Conservation (phyloP, 2,329 filamentous ascomycete genomes). For the Fusarium tjaetaba region DNA sequence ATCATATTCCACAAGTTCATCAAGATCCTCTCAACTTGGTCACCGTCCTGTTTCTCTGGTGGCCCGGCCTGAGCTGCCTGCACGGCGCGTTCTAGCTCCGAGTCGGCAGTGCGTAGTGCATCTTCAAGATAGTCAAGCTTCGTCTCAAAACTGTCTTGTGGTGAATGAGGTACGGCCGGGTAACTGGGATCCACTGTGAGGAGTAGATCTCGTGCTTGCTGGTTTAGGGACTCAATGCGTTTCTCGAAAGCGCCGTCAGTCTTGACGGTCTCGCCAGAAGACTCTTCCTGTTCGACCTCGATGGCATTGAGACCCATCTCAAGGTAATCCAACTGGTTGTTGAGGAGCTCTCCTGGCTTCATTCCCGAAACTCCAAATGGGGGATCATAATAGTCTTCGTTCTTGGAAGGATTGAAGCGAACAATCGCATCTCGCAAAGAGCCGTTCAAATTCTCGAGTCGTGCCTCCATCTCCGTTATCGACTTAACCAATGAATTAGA, state of each 20-base stretch:
- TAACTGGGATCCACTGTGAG: constrained; percentile 58
- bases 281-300: constrained; percentile 64
- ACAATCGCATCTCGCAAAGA: constrained; percentile 74
- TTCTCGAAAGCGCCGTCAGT: constrained; percentile 60
- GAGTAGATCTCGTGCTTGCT: constrained; percentile 69
- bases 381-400: constrained; percentile 57
- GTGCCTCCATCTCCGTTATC: constrained; percentile 70
- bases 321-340: constrained; percentile 74
- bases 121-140: constrained; percentile 76
- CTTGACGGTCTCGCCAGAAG: constrained; percentile 45
- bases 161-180: constrained; percentile 66
- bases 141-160: constrained; percentile 67
- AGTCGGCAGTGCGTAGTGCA: constrained; percentile 62
- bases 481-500: constrained; percentile 53
- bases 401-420: constrained; percentile 66
- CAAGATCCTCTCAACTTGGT: constrained; percentile 67
- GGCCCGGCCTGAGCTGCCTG: constrained; percentile 43
- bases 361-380: constrained; percentile 48
- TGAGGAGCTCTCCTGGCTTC: constrained; percentile 59
- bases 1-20: constrained; percentile 68
- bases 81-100: constrained; percentile 52
- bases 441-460: constrained; percentile 73
- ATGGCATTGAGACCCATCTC: constrained; percentile 72
- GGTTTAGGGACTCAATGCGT: constrained; percentile 71
- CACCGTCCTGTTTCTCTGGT: constrained; percentile 45